Conservation (phyloP, 768 basidiomycete genomes). For the Exidia glandulosa region DNA sequence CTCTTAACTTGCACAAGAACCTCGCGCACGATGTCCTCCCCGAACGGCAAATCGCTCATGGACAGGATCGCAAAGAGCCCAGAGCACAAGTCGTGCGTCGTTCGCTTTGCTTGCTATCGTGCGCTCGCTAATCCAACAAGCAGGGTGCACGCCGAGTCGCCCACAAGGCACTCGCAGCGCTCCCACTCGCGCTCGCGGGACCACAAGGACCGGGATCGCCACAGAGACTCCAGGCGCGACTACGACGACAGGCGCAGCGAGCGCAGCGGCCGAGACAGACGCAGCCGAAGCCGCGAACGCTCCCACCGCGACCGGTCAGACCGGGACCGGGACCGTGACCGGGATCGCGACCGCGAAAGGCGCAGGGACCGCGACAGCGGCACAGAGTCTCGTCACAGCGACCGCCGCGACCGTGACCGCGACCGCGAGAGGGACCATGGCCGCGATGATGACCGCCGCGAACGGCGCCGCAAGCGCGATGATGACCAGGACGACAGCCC, state of each 20-base stretch:
- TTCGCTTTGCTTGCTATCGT: slow-evolving; percentile 3
- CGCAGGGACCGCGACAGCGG: slow-evolving; percentile 39
- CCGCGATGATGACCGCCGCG: slow-evolving; percentile 38
- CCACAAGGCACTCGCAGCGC: slow-evolving; percentile 59
- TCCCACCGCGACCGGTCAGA: slow-evolving; percentile 29
- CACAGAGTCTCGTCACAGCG: slow-evolving; percentile 31
- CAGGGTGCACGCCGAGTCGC: no score
- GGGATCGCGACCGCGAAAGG: slow-evolving; percentile 18
- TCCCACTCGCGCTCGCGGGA: slow-evolving; percentile 59
- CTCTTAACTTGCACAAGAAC: not conserved
- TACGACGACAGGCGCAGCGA: slow-evolving; percentile 27
- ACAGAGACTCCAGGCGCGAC: slow-evolving; percentile 25
- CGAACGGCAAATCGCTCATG: slow-evolving; percentile 49
- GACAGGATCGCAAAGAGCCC: slow-evolving; percentile 37
- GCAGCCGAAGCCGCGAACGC: slow-evolving; percentile 24
- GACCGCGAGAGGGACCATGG: slow-evolving; percentile 44
- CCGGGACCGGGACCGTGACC: slow-evolving; percentile 8
- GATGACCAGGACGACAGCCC: slow-evolving; percentile 46
- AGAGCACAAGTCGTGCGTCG: slow-evolving; percentile 48
- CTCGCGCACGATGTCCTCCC: slow-evolving; percentile 30
- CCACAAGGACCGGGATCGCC: slow-evolving; percentile 42
- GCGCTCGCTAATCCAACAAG: not conserved
- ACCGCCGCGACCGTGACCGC: slow-evolving; percentile 35
- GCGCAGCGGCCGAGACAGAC: slow-evolving; percentile 7
- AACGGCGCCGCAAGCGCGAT: slow-evolving; percentile 54